phyloP scores from a whole-genome alignment of 495 filamentous ascomycete species.

The Aspergillus ostianus region DNA sequence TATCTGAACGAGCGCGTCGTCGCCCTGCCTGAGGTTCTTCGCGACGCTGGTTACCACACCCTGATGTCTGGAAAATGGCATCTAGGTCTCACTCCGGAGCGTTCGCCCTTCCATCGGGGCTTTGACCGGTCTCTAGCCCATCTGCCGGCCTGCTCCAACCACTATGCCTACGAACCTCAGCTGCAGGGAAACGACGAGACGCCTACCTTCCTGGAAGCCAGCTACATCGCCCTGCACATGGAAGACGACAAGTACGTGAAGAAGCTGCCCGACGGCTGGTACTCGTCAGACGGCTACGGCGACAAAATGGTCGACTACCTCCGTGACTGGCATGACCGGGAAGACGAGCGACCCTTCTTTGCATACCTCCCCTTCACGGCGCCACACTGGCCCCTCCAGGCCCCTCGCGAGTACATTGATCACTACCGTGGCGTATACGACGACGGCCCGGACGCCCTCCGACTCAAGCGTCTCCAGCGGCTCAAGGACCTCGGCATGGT shows the following conservation, averaged over 20 bases:
- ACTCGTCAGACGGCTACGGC: constrained; percentile 54
- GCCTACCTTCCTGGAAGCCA: constrained; percentile 51
- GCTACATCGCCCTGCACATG: constrained; percentile 55
- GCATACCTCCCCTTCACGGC: constrained; percentile 59
- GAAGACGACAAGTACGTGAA: constrained; percentile 57
- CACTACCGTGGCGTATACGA: constrained; percentile 58
- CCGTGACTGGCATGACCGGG: constrained; percentile 47
- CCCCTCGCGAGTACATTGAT: constrained; percentile 48
- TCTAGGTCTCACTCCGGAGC: constrained; percentile 45
- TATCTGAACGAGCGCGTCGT: constrained; percentile 63
- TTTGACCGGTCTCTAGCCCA: constrained; percentile 50
- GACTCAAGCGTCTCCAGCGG: constrained; percentile 47
- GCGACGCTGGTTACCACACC: constrained; percentile 61
- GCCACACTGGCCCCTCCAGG: constrained; percentile 62
- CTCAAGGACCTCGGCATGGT: constrained; percentile 54
- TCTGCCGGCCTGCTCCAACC: constrained; percentile 58
- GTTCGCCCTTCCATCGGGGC: constrained; percentile 41
- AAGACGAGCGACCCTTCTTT: constrained; percentile 56
- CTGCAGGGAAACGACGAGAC: constrained; percentile 41
- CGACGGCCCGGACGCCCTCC: constrained; percentile 54
- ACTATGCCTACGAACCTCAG: constrained; percentile 61
- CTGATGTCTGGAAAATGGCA: constrained; percentile 63
- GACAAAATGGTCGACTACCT: constrained; percentile 55
- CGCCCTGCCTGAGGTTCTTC: constrained; percentile 59
- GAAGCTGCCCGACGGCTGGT: constrained; percentile 55